A percentile compares a stretch with the other conserved stretches of the same genome.
Conservation (phyloP, 1,284 basidiomycete species). For the Sphagnurus paluster region DNA sequence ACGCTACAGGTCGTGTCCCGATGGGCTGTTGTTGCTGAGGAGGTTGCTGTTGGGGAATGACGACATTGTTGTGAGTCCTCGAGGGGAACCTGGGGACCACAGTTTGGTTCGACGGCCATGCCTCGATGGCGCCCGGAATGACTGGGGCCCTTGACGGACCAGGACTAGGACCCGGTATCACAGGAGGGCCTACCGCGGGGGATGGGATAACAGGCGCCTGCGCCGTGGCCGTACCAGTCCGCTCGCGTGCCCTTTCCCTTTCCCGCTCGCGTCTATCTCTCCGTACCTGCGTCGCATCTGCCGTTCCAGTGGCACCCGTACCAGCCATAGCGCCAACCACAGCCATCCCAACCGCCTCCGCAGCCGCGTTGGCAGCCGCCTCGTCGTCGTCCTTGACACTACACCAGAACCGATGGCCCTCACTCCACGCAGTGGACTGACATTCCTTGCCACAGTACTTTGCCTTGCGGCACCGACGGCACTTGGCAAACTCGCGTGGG, state of each 20-base stretch:
- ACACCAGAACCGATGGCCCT: constrained; percentile 93
- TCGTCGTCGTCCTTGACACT: constrained; percentile 75
- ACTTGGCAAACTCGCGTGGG: constrained; percentile 97
- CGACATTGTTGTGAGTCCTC: not conserved
- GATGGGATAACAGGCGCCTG: no score
- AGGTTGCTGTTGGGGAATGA: not conserved
- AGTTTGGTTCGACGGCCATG: no score
- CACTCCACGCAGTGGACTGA: constrained; percentile 96
- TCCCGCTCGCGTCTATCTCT: constrained; percentile 11
- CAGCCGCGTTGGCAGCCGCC: constrained; percentile 28
- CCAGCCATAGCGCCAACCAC: not conserved
- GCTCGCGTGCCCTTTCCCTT: constrained; percentile 1
- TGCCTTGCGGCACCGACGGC: constrained; percentile 92
- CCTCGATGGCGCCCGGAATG: no score
- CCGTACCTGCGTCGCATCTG: not conserved
- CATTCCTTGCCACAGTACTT: constrained; percentile 99
- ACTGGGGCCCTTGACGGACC: not conserved
- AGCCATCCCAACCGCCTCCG: not conserved
- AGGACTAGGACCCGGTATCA: not conserved
- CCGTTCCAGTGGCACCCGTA: not conserved
- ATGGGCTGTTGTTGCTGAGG: not conserved
- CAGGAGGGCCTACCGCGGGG: no score
- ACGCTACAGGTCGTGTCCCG: not conserved
- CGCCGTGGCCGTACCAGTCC: not conserved
- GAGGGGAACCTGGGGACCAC: not conserved